Evolutionary conservation across 345 rosid species (phyloP).

Genomic region (Corymbia maculata): DNA sequence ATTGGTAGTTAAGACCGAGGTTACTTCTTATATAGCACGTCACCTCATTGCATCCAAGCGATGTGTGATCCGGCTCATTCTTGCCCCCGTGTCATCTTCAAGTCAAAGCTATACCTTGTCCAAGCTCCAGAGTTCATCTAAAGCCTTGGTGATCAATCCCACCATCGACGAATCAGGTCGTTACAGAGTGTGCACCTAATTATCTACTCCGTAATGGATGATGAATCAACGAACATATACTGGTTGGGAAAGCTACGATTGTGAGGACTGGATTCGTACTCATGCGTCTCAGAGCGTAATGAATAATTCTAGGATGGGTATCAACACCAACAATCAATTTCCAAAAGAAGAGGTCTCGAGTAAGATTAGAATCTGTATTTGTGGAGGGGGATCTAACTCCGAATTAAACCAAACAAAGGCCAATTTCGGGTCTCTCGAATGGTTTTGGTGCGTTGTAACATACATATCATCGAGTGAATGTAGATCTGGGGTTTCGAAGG

Average conservation of each 20-base stretch:
- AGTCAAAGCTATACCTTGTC: too few relatives aligned
- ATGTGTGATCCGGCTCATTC: too few relatives aligned
- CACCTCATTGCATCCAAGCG: too few relatives aligned
- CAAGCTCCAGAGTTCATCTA: too few relatives aligned
- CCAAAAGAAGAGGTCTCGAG: neutral
- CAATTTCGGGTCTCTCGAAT: neutral
- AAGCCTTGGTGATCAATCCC: too few relatives aligned
- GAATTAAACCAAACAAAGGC: neutral
- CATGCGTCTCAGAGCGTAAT: rapidly evolving
- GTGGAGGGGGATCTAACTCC: neutral
- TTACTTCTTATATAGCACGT: too few relatives aligned
- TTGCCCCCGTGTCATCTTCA: too few relatives aligned
- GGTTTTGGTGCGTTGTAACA: neutral
- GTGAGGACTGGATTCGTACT: neutral
- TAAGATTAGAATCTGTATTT: neutral
- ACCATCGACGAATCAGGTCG: too few relatives aligned
- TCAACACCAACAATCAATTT: neutral
- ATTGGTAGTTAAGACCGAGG: too few relatives aligned
- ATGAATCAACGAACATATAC: rapidly evolving
- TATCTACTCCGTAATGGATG: rapidly evolving
- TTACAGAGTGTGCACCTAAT: neutral
- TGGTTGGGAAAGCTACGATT: rapidly evolving
- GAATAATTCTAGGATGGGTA: rapidly evolving
- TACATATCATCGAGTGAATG: neutral
- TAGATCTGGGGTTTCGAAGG: neutral